These are phyloP conservation scores for Urostyla sp. DNA, from an alignment of 73 alveolate genomes.

Conservation along the genomic window DNA sequence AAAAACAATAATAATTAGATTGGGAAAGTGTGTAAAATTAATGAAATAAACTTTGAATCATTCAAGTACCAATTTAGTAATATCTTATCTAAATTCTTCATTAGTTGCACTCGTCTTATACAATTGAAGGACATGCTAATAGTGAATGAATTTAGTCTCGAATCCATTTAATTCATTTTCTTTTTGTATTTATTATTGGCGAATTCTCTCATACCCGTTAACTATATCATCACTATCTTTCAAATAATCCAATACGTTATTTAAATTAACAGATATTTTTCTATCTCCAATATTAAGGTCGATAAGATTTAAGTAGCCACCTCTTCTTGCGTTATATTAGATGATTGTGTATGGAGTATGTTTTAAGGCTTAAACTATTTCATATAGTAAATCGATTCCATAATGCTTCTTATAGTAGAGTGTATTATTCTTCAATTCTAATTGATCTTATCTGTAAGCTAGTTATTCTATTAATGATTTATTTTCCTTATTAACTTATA, in stretches of 20 bases:
- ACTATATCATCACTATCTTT: too few relatives aligned
- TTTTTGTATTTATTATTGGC: too few relatives aligned
- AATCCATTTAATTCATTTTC: too few relatives aligned
- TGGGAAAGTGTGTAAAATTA: too few relatives aligned
- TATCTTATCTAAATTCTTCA: too few relatives aligned
- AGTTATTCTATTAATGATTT: constrained; percentile 9
- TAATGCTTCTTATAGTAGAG: constrained; percentile 16
- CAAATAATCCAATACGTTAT: constrained; percentile 25
- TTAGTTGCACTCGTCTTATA: too few relatives aligned
- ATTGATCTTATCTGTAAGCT: constrained; percentile 26
- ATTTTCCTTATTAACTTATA: not conserved
- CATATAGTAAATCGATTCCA: constrained; percentile 30
- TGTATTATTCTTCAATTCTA: constrained; percentile 23
- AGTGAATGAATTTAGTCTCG: too few relatives aligned
- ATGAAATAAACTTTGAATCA: too few relatives aligned
- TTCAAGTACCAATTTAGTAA: too few relatives aligned
- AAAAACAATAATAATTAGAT: too few relatives aligned
- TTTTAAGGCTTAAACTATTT: not conserved
- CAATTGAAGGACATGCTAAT: too few relatives aligned
- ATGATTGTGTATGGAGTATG: not conserved
- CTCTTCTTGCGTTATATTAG: constrained; percentile 11
- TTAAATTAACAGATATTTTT: not conserved
- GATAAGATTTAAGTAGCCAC: constrained; percentile 12
- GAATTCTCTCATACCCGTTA: too few relatives aligned
- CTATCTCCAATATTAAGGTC: not conserved